Evolutionary conservation across 495 filamentous ascomycete genomes (phyloP), one percentile per base, ranked within the genome.

Genomic region (Bacidia rubella): DNA sequence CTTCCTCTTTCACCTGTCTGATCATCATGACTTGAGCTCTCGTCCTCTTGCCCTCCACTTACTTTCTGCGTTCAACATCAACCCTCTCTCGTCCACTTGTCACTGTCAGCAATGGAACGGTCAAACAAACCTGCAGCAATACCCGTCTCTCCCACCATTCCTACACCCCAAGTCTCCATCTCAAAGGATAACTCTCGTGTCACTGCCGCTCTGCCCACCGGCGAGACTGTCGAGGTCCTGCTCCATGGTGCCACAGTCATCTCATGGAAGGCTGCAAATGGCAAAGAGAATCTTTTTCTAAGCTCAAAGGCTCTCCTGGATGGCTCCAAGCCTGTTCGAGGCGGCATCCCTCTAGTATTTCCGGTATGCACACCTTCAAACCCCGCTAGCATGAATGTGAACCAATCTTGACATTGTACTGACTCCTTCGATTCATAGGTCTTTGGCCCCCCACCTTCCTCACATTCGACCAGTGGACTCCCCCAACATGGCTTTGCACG

Each of bases 401-500:
- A 26, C 49, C 55, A 39, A 59, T 21, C 20, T 35, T 35, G 29
- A n/a, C n/a, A n/a, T n/a, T n/a, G n/a, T n/a, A n/a, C 29, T 35
- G 29, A 35, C 29, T 35, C 7, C 15, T n/a, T n/a, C 52, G 35
- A 25, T 32, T 22, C 42, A 17, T 56, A 96, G 89, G 85, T 93
- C 62, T 98, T 98, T 66, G 92, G 92, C 29, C 86, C 85, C 40
- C 76, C 87, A 10, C 81, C 83, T 29, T 65, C 79, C 55, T 77
- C 87, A 64, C 78, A 85, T 45, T 73, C 80, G 5, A 89, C 86
- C 25, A 75, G 75, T 26, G 63, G 72, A 23, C 82, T 99, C 15
- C 83, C 90, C 11, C 90, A 96, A 67, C 93, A 99, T 69, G 93
- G 93, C 57, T 95, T 99, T 68, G 93, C 93, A 22, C 87, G 93